phyloP scores from a whole-genome alignment of 116 monocot species.

The Trichopus zeylanicus region DNA sequence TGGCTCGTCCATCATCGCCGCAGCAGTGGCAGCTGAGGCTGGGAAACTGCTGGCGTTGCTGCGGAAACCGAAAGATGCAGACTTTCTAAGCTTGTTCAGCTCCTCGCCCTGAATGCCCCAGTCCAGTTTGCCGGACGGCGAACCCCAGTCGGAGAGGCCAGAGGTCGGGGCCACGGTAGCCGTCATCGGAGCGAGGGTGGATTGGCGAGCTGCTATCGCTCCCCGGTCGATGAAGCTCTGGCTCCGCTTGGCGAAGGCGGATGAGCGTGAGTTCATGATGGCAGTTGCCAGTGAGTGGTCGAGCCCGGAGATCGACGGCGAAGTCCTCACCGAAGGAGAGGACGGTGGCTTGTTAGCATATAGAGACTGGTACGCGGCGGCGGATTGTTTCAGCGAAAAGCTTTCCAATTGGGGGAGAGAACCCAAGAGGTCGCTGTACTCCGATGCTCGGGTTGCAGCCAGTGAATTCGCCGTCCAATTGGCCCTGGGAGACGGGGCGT shows the following conservation, averaged over 20 bases:
- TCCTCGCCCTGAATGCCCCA: slow-evolving; percentile 93
- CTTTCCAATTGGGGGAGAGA: slow-evolving; percentile 25
- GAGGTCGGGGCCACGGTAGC: slow-evolving; percentile 9
- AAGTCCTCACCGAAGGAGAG: slow-evolving; percentile 27
- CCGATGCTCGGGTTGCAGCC: neutral
- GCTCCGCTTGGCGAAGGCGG: slow-evolving; percentile 76
- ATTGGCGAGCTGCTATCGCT: slow-evolving; percentile 13
- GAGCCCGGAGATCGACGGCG: slow-evolving; percentile 29
- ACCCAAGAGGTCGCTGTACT: slow-evolving; percentile 20
- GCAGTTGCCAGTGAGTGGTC: slow-evolving; percentile 67
- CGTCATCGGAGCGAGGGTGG: slow-evolving; percentile 7
- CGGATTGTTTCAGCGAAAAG: slow-evolving; percentile 15
- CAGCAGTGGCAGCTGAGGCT: neutral
- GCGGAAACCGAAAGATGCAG: slow-evolving; percentile 56
- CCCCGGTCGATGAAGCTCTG: slow-evolving; percentile 91
- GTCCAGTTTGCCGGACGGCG: slow-evolving; percentile 68
- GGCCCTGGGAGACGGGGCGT: slow-evolving; percentile 33
- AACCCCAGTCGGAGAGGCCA: slow-evolving; percentile 55
- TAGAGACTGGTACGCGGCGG: slow-evolving; percentile 13
- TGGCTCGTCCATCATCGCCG: slow-evolving; percentile 14
- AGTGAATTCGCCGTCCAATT: slow-evolving; percentile 14
- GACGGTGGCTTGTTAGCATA: slow-evolving; percentile 30
- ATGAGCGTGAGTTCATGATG: slow-evolving; percentile 61
- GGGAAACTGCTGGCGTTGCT: slow-evolving; percentile 5
- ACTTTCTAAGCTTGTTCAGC: slow-evolving; percentile 77